Base-by-base conservation (phyloP, 805 yeast species). In the Saturnispora galanensis region DNA sequence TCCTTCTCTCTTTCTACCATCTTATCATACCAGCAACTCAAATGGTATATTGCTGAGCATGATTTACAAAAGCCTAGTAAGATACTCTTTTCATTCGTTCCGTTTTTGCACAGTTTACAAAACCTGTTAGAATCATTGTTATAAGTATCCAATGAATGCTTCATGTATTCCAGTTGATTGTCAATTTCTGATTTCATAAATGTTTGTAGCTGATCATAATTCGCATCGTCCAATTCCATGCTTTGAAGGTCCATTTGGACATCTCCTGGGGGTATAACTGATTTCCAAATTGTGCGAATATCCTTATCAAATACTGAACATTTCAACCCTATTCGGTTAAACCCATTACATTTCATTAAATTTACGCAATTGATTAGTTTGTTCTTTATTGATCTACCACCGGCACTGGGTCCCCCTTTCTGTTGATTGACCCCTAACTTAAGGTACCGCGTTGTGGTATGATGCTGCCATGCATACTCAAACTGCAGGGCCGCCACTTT, bases 401-500 rank as follows among this genome's bases (percentile, higher is more conserved):
- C 58, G 12, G 50, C 52, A 2, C 51, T 43, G 11, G 33, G 34
- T 31, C 42, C 35, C 17, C 42, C 35, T 13, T 37, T 47, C 28
- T 38, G 41, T 7, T 16, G 12, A 15, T 29, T 29, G 7, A 18
- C 26, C 18, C n/a, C 21, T 7, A 11, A 3, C 3, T 51, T 50
- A 3, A 84, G 76, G 55, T 77, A 85, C 33, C 87, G 65, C 0
- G 94, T 80, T 42, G 67, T 69, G 49, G 79, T 68, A 1, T 80
- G 67, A 58, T 84, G 93, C 52, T 85, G 95, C 76, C 84, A 81
- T 1, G 94, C 89, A 60, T 83, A 88, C 55, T 86, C 95, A 60
- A 85, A 85, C 59, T 79, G 89, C 42, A 86, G 61, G 0, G 94
- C 94, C 3, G 80, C 62, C 3, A 79, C 67, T 48, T 75, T 77